Evolutionary conservation across 495 filamentous ascomycete genomes (phyloP).

Genomic region (Margaritispora aquatica): DNA sequence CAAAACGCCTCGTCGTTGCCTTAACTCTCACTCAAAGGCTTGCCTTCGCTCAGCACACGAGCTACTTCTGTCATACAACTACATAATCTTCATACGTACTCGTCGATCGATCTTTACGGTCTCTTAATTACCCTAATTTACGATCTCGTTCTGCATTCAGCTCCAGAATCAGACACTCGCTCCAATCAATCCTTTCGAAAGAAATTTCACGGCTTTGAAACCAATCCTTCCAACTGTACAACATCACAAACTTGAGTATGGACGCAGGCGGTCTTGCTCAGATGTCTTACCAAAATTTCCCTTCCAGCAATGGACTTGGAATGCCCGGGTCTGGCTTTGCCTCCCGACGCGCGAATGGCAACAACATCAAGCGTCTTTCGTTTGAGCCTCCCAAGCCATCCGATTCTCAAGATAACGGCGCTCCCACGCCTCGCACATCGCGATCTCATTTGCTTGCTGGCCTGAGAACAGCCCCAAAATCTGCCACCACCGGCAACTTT

Average conservation of each 20-base stretch:
- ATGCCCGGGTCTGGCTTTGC: constrained; percentile 74
- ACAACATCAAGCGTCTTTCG: constrained; percentile 81
- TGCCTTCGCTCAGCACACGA: constrained; percentile 18
- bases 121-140: constrained; percentile 25
- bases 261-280: constrained; percentile 99
- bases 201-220: constrained; percentile 10
- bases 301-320: constrained; percentile 62
- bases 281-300: constrained; percentile 87
- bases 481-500: constrained; percentile 57
- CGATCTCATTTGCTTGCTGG: constrained; percentile 92
- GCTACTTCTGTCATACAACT: constrained; percentile 17
- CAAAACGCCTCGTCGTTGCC: constrained; percentile 16
- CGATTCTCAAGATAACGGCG: constrained; percentile 43
- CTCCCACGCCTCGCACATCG: constrained; percentile 83
- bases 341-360: constrained; percentile 68
- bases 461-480: constrained; percentile 87
- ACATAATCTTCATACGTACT: constrained; percentile 25
- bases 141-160: constrained; percentile 9
- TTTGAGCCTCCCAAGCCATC: constrained; percentile 53
- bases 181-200: constrained; percentile 18
- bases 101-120: constrained; percentile 17
- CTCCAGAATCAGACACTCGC: background rate
- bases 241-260: constrained; percentile 59
- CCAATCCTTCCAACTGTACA: constrained; percentile 14
- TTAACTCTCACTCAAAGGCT: constrained; percentile 19